phyloP scores from a whole-genome alignment of 139 green algal genomes.

The Tetraselmis striata region DNA sequence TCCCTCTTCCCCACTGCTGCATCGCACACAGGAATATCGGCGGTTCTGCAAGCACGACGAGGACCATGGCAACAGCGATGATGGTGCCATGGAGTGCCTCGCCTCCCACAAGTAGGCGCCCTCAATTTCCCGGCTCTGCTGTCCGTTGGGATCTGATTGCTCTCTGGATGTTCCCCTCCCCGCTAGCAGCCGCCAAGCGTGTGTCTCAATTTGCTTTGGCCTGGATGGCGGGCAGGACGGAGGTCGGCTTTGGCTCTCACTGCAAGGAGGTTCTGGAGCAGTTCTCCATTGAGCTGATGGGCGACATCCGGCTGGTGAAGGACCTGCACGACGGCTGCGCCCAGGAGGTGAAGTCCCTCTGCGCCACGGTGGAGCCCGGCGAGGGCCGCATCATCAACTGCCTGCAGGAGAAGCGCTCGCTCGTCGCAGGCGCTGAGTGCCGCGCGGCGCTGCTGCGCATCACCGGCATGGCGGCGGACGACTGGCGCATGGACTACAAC shows the following conservation, averaged over 20 bases:
- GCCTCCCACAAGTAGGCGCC: background rate
- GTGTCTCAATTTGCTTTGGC: background rate
- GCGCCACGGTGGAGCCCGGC: conserved; percentile 22
- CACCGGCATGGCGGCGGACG: conserved; percentile 33
- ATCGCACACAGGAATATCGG: background rate
- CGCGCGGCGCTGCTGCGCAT: conserved; percentile 34
- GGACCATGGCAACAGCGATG: background rate
- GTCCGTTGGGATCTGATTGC: no score
- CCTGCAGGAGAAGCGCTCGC: conserved; percentile 17
- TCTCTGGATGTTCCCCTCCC: no score
- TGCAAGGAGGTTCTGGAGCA: conserved; percentile 19
- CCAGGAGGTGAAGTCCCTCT: conserved; percentile 21
- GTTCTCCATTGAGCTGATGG: conserved; percentile 20
- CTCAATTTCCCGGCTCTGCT: background rate
- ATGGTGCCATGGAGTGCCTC: background rate
- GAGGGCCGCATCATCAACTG: conserved; percentile 26
- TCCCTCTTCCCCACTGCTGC: no score
- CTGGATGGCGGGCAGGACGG: background rate
- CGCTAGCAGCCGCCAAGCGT: background rate
- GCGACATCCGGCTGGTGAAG: conserved; percentile 31
- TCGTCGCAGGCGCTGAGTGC: conserved; percentile 18
- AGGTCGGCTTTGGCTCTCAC: conserved; percentile 1
- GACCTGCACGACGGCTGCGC: conserved; percentile 25
- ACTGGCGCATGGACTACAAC: conserved; percentile 30
- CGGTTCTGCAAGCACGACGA: background rate